phyloP scores from a whole-genome alignment of 2,329 filamentous ascomycete genomes.

The Ceratocystis huliohia region DNA sequence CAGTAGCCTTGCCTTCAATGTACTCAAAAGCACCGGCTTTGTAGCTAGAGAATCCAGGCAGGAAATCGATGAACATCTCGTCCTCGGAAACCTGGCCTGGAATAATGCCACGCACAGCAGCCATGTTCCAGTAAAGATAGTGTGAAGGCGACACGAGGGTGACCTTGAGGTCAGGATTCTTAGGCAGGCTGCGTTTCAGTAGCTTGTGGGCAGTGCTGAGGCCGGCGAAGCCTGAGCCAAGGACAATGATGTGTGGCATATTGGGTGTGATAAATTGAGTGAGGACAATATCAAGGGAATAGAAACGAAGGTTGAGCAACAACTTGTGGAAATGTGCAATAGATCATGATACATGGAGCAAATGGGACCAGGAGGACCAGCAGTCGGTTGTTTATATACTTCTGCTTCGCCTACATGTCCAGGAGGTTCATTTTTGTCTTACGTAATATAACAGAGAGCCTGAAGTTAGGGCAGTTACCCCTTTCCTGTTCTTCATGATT shows the following conservation, averaged over 20 bases:
- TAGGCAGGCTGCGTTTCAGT: conserved; percentile 33
- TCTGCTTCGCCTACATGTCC: neutral
- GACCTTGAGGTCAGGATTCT: conserved; percentile 32
- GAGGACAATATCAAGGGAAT: neutral
- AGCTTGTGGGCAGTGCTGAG: conserved; percentile 39
- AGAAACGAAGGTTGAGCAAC: neutral
- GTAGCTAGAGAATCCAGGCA: conserved; percentile 38
- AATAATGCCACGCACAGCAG: conserved; percentile 38
- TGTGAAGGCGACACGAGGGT: conserved; percentile 37
- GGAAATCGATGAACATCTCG: conserved; percentile 28
- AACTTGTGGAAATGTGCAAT: too few relatives aligned
- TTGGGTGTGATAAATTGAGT: neutral
- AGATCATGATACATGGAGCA: neutral
- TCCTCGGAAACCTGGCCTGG: conserved; percentile 35
- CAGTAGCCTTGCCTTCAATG: conserved; percentile 36
- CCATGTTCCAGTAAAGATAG: conserved; percentile 37
- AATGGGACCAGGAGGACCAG: neutral
- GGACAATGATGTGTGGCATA: conserved; percentile 35
- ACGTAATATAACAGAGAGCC: neutral
- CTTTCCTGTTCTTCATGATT: neutral
- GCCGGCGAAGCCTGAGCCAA: conserved; percentile 38
- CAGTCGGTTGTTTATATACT: neutral
- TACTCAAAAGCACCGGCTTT: conserved; percentile 38
- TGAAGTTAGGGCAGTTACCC: neutral
- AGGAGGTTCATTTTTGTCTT: neutral